Conservation (phyloP, 306 rosid genomes). For the Crotalaria pallida region DNA sequence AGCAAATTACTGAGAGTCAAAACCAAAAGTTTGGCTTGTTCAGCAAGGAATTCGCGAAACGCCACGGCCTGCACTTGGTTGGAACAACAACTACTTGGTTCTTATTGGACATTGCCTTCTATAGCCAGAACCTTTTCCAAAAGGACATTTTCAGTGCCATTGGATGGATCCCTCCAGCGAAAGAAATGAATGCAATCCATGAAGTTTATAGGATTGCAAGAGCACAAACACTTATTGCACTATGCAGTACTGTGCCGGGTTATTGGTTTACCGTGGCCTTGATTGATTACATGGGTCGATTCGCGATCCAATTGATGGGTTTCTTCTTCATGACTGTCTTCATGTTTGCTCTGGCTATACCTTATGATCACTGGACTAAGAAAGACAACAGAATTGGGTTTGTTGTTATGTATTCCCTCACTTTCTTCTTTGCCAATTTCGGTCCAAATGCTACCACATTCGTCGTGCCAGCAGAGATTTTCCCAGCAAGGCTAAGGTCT, state of each 20-base stretch:
- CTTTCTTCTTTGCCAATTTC: conserved; percentile 85
- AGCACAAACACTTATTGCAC: conserved; percentile 82
- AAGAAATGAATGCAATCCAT: conserved; percentile 62
- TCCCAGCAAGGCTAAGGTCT: conserved; percentile 83
- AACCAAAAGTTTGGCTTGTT: conserved; percentile 56
- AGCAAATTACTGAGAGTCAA: background rate
- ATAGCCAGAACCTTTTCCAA: conserved; percentile 88
- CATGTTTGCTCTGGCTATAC: conserved; percentile 87
- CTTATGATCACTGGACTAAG: conserved; percentile 75
- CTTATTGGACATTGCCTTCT: conserved; percentile 78
- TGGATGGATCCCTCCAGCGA: conserved; percentile 70
- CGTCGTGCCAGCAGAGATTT: conserved; percentile 83
- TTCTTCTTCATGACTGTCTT: conserved; percentile 91
- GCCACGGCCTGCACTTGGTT: conserved; percentile 70
- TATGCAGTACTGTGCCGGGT: conserved; percentile 86
- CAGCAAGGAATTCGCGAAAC: conserved; percentile 41
- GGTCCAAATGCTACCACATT: conserved; percentile 94
- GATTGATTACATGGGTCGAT: conserved; percentile 69
- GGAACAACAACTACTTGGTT: conserved; percentile 84
- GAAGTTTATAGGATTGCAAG: conserved; percentile 66
- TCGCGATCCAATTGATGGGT: conserved; percentile 76
- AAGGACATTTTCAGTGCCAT: conserved; percentile 74
- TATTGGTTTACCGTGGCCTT: conserved; percentile 78
- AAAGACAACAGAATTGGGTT: conserved; percentile 52
- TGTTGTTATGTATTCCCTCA: conserved; percentile 58